A percentile compares a stretch with the other conserved stretches of the same genome.
These are phyloP conservation scores for Colletotrichum sp. DNA, from an alignment of 2,329 filamentous ascomycete genomes.

Conservation along the genomic window DNA sequence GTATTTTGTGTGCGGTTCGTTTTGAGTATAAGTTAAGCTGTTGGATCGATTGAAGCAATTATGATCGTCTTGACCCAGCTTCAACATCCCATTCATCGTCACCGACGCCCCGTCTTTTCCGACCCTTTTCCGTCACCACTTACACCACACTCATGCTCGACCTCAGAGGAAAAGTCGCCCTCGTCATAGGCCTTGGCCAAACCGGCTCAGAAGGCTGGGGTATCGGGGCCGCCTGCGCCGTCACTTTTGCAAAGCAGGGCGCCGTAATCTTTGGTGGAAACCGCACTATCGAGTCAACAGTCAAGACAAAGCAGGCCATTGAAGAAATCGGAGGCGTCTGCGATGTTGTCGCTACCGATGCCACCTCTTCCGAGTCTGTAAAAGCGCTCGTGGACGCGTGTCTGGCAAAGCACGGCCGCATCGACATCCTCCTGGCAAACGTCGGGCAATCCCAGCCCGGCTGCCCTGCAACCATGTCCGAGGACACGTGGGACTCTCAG, in stretches of 20 bases:
- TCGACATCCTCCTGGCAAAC: constrained; percentile 67
- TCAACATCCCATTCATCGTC: background rate
- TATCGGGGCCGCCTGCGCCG: constrained; percentile 55
- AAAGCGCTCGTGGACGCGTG: constrained; percentile 58
- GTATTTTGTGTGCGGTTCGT: background rate
- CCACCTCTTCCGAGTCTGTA: constrained; percentile 57
- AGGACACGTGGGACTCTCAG: constrained; percentile 57
- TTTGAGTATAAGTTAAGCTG: background rate
- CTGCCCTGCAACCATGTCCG: constrained; percentile 50
- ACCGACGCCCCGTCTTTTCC: background rate
- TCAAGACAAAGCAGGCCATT: constrained; percentile 43
- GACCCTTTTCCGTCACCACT: background rate
- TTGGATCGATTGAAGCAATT: background rate
- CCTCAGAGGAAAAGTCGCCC: constrained; percentile 46
- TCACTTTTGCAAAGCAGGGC: constrained; percentile 51
- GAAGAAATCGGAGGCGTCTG: constrained; percentile 36
- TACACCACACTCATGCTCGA: constrained; percentile 28
- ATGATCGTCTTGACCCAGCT: background rate
- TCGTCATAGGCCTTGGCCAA: constrained; percentile 52
- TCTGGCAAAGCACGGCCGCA: constrained; percentile 54
- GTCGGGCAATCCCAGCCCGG: constrained; percentile 63
- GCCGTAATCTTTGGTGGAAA: constrained; percentile 58
- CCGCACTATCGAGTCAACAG: constrained; percentile 43
- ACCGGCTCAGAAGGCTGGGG: constrained; percentile 51
- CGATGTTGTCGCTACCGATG: constrained; percentile 50